These are phyloP conservation scores for Ceratobasidium sp. DNA, from an alignment of 1,284 basidiomycete species.

Conservation along the genomic window DNA sequence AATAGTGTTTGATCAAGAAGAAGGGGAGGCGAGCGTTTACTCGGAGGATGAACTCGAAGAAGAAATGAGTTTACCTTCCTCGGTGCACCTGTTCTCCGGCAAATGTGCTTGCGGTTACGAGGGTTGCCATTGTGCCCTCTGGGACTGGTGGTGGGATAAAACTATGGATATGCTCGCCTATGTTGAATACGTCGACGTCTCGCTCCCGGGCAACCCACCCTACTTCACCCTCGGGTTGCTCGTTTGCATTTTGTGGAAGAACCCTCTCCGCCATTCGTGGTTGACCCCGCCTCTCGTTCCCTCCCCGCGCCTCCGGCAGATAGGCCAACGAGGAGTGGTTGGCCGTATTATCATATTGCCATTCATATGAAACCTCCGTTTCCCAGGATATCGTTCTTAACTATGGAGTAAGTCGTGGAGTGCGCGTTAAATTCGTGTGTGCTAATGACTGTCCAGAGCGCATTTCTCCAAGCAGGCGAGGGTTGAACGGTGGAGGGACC, in stretches of 20 bases:
- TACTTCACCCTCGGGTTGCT: neutral
- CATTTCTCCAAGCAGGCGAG: too few species aligned
- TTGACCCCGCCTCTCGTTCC: too few species aligned
- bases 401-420: too few species aligned
- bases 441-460: too few species aligned
- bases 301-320: too few species aligned
- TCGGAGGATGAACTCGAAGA: neutral
- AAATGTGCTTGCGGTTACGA: constrained; percentile 25
- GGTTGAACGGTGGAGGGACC: too few species aligned
- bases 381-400: too few species aligned
- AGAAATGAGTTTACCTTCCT: neutral
- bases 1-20: neutral
- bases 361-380: too few species aligned
- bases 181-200: constrained; percentile 18
- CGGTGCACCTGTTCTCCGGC: constrained; percentile 21
- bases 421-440: too few species aligned
- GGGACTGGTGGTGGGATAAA: constrained; percentile 20
- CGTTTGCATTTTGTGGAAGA: neutral
- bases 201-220: neutral
- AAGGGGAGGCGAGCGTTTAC: neutral
- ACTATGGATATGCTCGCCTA: constrained; percentile 18
- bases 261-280: too few species aligned
- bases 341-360: too few species aligned
- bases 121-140: constrained; percentile 1
- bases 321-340: too few species aligned